phyloP scores from a whole-genome alignment of 208 protist species.

The Histomonas meleagridis region DNA sequence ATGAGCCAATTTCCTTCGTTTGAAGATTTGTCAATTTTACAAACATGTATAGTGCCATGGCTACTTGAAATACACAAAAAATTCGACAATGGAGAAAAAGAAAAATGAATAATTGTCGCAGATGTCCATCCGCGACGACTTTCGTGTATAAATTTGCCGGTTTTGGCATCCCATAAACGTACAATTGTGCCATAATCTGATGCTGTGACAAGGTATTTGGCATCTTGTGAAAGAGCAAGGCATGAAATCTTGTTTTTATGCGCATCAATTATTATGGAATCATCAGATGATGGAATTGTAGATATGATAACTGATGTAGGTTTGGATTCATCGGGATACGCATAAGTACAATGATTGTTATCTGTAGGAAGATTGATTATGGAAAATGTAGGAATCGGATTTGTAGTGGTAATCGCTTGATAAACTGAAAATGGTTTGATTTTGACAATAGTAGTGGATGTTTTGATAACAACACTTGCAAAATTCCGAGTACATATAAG shows the following conservation, averaged over 20 bases:
- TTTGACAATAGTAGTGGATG: not conserved
- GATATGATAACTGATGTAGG: not conserved
- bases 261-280: not conserved
- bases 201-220: not conserved
- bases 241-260: not conserved
- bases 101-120: not conserved
- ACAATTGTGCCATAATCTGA: slow-evolving; percentile 30
- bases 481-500: not conserved
- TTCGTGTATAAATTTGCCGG: slow-evolving; percentile 1
- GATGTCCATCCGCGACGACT: not conserved
- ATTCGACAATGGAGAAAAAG: not conserved
- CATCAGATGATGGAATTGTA: not conserved
- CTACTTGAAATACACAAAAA: not conserved
- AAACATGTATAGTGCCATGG: not conserved
- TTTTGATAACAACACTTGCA: not conserved
- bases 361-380: not conserved
- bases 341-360: not conserved
- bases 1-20: not conserved
- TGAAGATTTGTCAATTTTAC: not conserved
- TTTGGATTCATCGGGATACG: not conserved
- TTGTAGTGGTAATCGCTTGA: not conserved
- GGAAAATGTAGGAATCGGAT: not conserved
- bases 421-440: not conserved
- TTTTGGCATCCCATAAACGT: not conserved
- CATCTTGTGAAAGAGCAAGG: not conserved